Evolutionary conservation across 352 stramenopile genomes (phyloP).

Genomic region (Pythium myriotylum): DNA sequence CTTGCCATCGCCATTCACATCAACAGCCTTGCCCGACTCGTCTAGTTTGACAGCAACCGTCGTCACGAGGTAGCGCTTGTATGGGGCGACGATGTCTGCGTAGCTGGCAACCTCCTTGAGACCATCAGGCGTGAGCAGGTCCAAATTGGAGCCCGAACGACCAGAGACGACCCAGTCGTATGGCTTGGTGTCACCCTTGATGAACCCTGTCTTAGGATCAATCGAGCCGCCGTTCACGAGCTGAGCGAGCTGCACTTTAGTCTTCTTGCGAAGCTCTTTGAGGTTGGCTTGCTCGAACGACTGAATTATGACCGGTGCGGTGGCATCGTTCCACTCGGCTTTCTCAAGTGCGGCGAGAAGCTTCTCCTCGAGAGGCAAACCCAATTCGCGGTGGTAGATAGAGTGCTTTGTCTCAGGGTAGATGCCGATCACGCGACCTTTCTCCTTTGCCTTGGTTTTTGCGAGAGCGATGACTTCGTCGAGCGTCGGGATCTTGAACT

Average conservation of each 20-base stretch:
- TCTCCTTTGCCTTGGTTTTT: slow-evolving; percentile 59
- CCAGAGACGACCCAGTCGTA: slow-evolving; percentile 75
- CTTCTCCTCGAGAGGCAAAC: slow-evolving; percentile 76
- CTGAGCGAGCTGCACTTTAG: slow-evolving; percentile 81
- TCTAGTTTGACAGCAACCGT: slow-evolving; percentile 43
- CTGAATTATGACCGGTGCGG: slow-evolving; percentile 72
- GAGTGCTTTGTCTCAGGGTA: slow-evolving; percentile 91
- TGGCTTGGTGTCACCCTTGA: slow-evolving; percentile 49
- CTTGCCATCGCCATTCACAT: slow-evolving; percentile 67
- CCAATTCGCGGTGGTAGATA: slow-evolving; percentile 69
- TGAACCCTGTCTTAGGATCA: slow-evolving; percentile 57
- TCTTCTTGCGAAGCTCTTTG: slow-evolving; percentile 59
- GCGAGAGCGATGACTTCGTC: slow-evolving; percentile 87
- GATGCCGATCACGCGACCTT: slow-evolving; percentile 71
- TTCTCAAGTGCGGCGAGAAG: slow-evolving; percentile 71
- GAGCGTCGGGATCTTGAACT: slow-evolving; percentile 90
- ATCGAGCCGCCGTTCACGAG: slow-evolving; percentile 65
- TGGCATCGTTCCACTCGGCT: slow-evolving; percentile 66
- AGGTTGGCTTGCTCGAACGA: slow-evolving; percentile 81
- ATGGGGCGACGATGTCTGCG: slow-evolving; percentile 70
- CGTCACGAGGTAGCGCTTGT: slow-evolving; percentile 83
- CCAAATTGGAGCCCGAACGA: slow-evolving; percentile 49
- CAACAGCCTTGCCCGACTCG: slow-evolving; percentile 45
- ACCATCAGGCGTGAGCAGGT: slow-evolving; percentile 55
- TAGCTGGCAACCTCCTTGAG: slow-evolving; percentile 72